Evolutionary conservation across 2,329 filamentous ascomycete genomes (phyloP), one percentile per base, ranked within the genome.

Genomic region (Truncatella angustata): DNA sequence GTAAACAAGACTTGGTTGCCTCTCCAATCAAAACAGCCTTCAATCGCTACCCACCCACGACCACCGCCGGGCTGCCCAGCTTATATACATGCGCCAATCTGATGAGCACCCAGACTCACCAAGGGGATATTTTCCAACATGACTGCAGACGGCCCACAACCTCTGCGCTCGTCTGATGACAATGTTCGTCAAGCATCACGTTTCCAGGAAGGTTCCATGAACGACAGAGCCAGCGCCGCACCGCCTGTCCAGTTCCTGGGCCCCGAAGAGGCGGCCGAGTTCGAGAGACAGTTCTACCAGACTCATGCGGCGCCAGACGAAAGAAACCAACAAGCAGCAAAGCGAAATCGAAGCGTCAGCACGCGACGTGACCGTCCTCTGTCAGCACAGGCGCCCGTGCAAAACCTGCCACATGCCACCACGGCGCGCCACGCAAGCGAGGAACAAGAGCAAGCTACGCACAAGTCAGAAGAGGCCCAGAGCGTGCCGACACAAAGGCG

Each of bases 181-280:
- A 28, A 39, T 12, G 28, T 26, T 6, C 44, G 53, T 34, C 53
- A 45, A n/a, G 23, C 43, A 16, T 67, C 64, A 28, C 66, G 84
- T 71, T 76, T 95, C 80, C 63, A 86, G 34, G 91, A 96, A 71
- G 91, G 88, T 36, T 93, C 87, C 63, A 93, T 96, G 89, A 90
- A 86, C 63, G 90, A 95, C 69, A 85, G 88, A 58, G 76, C 82
- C 28, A 92, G 88, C 63, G 79, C 83, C 53, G 81, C 78, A 54
- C 90, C 90, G 24, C 89, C 89, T 0, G 77, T 80, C 40, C 78
- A 83, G 36, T 91, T 88, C 67, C 76, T 88, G 37, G 83, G 57
- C 7, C 63, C 63, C 4, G 59, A 65, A 12, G 56, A 66, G 52
- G 56, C 67, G 20, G 59, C 45, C 40, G 46, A 60, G 11, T 67